These are phyloP conservation scores for Pestalotiopsis sp. DNA, from an alignment of 2,329 filamentous ascomycete species.

Conservation along the genomic window DNA sequence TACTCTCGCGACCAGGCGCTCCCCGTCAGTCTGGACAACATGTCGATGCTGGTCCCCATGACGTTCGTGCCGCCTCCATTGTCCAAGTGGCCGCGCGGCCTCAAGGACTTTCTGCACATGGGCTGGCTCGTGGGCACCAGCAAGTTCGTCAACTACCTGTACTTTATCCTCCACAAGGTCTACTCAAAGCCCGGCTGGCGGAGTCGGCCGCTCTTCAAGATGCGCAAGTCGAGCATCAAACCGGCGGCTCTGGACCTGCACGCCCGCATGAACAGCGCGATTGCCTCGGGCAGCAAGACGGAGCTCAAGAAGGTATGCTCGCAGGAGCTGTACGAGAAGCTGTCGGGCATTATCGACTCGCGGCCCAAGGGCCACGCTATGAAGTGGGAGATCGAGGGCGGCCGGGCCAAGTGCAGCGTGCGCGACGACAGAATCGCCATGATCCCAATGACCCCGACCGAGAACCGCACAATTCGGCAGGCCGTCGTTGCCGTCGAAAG, in stretches of 20 bases:
- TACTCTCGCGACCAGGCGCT: not conserved
- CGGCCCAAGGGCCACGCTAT: constrained; percentile 48
- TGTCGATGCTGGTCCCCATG: constrained; percentile 9
- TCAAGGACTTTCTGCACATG: constrained; percentile 23
- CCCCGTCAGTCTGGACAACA: constrained; percentile 5
- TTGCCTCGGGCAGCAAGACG: constrained; percentile 58
- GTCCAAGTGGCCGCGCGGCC: constrained; percentile 25
- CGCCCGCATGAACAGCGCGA: constrained; percentile 59
- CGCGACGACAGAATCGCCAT: constrained; percentile 55
- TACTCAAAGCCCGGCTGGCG: constrained; percentile 47
- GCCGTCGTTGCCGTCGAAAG: constrained; percentile 63
- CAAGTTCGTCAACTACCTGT: constrained; percentile 35
- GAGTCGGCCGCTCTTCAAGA: constrained; percentile 44
- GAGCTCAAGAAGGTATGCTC: constrained; percentile 56
- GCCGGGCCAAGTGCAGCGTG: constrained; percentile 45
- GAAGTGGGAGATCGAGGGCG: constrained; percentile 55
- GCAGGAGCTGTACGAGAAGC: constrained; percentile 49
- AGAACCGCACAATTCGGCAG: constrained; percentile 49
- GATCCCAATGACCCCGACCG: constrained; percentile 44
- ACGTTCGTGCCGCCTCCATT: constrained; percentile 31
- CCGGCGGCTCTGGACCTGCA: constrained; percentile 63
- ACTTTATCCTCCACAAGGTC: constrained; percentile 41
- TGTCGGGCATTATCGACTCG: constrained; percentile 54
- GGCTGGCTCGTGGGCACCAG: constrained; percentile 29
- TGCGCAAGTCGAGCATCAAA: constrained; percentile 41